Conservation (phyloP, 169 alveolate genomes). For the Cryptosporidium tyzzeri region DNA sequence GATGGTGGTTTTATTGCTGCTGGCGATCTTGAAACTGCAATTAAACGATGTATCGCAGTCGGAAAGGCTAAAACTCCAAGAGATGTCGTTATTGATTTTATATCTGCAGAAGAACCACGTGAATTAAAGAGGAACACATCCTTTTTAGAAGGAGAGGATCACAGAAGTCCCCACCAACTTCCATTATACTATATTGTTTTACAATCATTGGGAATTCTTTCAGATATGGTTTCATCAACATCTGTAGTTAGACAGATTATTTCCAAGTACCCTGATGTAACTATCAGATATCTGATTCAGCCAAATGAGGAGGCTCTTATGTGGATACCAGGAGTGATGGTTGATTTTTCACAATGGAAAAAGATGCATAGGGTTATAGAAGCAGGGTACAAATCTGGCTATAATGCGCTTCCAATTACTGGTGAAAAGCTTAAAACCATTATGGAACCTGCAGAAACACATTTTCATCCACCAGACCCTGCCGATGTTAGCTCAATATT, state of each 20-base stretch:
- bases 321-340: slow-evolving; percentile 74
- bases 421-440: slow-evolving; percentile 29
- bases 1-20: slow-evolving; percentile 76
- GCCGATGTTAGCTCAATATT: slow-evolving; percentile 61
- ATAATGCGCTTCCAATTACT: slow-evolving; percentile 64
- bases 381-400: slow-evolving; percentile 70
- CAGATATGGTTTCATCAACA: slow-evolving; percentile 72
- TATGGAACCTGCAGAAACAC: slow-evolving; percentile 72
- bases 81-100: slow-evolving; percentile 72
- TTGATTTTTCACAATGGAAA: slow-evolving; percentile 74
- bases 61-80: slow-evolving; percentile 70
- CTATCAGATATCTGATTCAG: slow-evolving; percentile 68
- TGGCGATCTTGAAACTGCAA: slow-evolving; percentile 75
- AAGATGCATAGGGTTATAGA: slow-evolving; percentile 67
- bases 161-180: slow-evolving; percentile 61
- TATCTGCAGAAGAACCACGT: slow-evolving; percentile 69
- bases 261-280: slow-evolving; percentile 71
- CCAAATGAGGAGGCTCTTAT: slow-evolving; percentile 71
- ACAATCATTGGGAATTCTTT: slow-evolving; percentile 59
- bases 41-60: slow-evolving; percentile 71
- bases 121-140: slow-evolving; percentile 36
- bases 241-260: slow-evolving; percentile 69
- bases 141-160: slow-evolving; percentile 53
- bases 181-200: slow-evolving; percentile 50
- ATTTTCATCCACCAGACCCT: slow-evolving; percentile 71